Evolutionary conservation across 768 basidiomycete genomes (phyloP).

Genomic region (Collybiopsis luxurians): DNA sequence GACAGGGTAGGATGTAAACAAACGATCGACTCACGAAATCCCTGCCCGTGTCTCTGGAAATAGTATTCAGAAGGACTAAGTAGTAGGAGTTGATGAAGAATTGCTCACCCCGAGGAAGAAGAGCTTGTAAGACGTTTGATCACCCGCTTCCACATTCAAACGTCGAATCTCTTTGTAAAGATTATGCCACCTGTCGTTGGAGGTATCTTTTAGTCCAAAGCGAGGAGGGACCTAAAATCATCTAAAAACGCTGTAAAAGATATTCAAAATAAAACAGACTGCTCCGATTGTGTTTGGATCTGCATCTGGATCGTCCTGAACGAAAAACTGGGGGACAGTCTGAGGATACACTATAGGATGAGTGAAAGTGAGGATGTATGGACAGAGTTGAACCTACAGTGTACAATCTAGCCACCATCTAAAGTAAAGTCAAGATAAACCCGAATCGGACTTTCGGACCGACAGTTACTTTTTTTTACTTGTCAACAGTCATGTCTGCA

Average conservation of each 20-base stretch:
- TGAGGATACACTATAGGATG: too few species aligned
- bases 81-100: too few species aligned
- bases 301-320: conserved; percentile 1
- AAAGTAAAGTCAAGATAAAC: too few species aligned
- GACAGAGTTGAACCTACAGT: too few species aligned
- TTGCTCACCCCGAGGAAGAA: conserved; percentile 45
- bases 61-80: too few species aligned
- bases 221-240: conserved; percentile 45
- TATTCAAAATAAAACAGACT: background rate
- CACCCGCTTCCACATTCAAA: conserved; percentile 42
- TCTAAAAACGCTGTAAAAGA: background rate
- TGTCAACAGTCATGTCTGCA: conserved; percentile 32
- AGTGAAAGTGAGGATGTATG: too few species aligned
- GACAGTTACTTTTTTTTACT: conserved; percentile 4
- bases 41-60: conserved; percentile 60
- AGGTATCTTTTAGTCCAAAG: conserved; percentile 58
- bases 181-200: conserved; percentile 46
- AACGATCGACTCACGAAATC: conserved; percentile 51
- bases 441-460: too few species aligned
- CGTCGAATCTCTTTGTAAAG: conserved; percentile 38
- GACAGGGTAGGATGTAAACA: background rate
- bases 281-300: conserved; percentile 3
- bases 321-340: background rate
- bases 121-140: conserved; percentile 52
- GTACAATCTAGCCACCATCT: conserved; percentile 5